Conservation (phyloP, 1,284 basidiomycete species). For the Ceratobasidium sp. region DNA sequence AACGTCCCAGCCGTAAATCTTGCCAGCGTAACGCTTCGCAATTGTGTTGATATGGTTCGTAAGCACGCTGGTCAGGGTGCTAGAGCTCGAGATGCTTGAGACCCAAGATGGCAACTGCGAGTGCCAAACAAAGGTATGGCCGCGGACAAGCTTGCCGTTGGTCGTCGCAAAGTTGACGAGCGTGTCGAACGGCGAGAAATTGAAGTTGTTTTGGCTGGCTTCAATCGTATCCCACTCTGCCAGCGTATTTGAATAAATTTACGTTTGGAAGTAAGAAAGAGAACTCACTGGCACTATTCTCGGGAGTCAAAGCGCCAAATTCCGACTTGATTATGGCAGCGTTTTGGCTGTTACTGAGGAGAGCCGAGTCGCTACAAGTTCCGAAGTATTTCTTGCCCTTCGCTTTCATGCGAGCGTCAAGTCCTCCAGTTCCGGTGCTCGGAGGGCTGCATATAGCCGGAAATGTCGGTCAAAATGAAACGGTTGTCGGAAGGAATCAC, state of each 20-base stretch:
- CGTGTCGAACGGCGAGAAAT: conserved; percentile 8
- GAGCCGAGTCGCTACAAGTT: conserved; percentile 35
- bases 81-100: conserved; percentile 48
- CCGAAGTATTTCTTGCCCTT: conserved; percentile 51
- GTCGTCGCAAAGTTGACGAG: conserved; percentile 35
- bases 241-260: too few relatives aligned
- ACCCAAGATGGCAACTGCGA: conserved; percentile 67
- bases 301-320: conserved; percentile 45
- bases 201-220: conserved; percentile 47
- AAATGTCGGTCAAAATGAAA: too few relatives aligned
- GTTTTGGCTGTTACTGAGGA: conserved; percentile 31
- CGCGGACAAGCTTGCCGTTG: conserved; percentile 42
- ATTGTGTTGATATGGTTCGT: conserved; percentile 63
- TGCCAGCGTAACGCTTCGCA: conserved; percentile 62
- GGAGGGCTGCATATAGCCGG: not conserved
- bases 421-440: conserved; percentile 47
- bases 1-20: conserved; percentile 64
- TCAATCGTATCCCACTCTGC: conserved; percentile 46
- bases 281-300: conserved; percentile 46
- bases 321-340: conserved; percentile 34
- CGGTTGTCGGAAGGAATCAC: too few relatives aligned
- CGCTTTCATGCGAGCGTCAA: conserved; percentile 56
- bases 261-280: not conserved
- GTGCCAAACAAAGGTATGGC: conserved; percentile 62
- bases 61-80: conserved; percentile 56